A percentile compares a stretch with the other conserved stretches of the same genome.
Conservation (phyloP, 2,329 filamentous ascomycete genomes). For the Cyclaneusma minus region DNA sequence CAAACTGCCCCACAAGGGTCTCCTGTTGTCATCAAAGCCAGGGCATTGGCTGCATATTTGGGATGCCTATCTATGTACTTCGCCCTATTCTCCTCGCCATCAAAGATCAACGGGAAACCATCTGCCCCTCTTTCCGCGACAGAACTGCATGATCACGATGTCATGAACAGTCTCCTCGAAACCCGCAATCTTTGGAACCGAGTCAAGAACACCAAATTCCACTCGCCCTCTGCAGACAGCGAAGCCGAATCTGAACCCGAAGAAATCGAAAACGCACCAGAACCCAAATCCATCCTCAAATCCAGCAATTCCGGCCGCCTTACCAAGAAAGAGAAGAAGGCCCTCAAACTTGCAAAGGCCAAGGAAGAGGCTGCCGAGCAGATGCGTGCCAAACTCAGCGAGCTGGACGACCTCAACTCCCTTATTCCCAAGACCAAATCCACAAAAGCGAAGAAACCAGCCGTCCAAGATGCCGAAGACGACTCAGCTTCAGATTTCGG, state of each 20-base stretch:
- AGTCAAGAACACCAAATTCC: conserved; percentile 45
- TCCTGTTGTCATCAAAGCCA: conserved; percentile 55
- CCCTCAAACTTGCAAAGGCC: conserved; percentile 22
- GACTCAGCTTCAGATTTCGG: conserved; percentile 78
- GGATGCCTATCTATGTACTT: conserved; percentile 88
- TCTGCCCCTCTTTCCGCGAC: conserved; percentile 51
- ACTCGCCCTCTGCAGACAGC: conserved; percentile 19
- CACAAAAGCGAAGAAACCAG: conserved; percentile 29
- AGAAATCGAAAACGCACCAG: conserved; percentile 15
- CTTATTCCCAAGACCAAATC: conserved; percentile 11
- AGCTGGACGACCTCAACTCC: conserved; percentile 23
- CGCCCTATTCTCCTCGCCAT: conserved; percentile 72
- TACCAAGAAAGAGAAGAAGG: conserved; percentile 22
- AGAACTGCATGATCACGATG: conserved; percentile 75
- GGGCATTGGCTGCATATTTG: conserved; percentile 73
- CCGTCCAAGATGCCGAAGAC: conserved; percentile 38
- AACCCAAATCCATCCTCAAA: no score
- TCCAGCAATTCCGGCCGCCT: not conserved
- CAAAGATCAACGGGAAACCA: conserved; percentile 37
- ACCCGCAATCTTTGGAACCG: conserved; percentile 69
- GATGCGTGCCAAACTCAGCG: conserved; percentile 24
- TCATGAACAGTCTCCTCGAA: conserved; percentile 74
- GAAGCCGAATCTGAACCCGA: conserved; percentile 21
- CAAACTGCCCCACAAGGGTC: conserved; percentile 15
- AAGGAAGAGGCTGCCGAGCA: conserved; percentile 19